Evolutionary conservation across 306 rosid species (phyloP), one percentile per base, ranked within the genome.

Genomic region (Inga laurina): DNA sequence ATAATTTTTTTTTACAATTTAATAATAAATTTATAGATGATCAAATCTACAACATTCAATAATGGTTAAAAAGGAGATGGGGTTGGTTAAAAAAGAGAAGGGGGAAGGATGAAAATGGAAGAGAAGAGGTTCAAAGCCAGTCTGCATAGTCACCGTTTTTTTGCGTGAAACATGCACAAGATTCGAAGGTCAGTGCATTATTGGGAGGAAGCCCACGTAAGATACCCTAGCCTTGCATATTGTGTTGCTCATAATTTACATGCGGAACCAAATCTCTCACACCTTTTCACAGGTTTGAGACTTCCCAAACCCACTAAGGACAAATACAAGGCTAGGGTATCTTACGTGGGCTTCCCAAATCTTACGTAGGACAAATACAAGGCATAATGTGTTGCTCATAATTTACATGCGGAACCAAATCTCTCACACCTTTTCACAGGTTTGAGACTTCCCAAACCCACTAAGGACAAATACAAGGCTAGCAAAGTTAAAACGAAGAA

Each of bases 391-490:
- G 71, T 16, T 24, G 30, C 24, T 73, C 24, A 48, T 14, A 24
- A 30, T 73, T 85, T 71, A 73, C 68, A 64, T 67, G 49, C 10
- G 5, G 74, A 35, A 44, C 57, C 67, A 56, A 83, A 65, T 66
- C 30, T 52, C 72, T 54, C 79, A 64, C 43, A 71, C 52, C 39
- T 66, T 69, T 80, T 87, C 16, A 67, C 76, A 79, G 35, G 84
- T 81, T 81, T 75, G 82, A 79, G 78, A 67, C 87, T 87, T 68
- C 88, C 86, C 79, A 84, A 41, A 72, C 88, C 87, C 79, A 84
- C 41, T 56, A 62, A 37, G 21, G 79, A 83, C 65, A 87, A 51
- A 77, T 75, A 81, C 39, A 84, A 37, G 80, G 61, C 88, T 68
- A 76, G 34, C 45, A 74, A 18, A 18, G 66, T 74, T 52, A 74